Evolutionary conservation across 805 yeast species (phyloP), one percentile per base, ranked within the genome.

Genomic region (Zygotorulaspora sp.): DNA sequence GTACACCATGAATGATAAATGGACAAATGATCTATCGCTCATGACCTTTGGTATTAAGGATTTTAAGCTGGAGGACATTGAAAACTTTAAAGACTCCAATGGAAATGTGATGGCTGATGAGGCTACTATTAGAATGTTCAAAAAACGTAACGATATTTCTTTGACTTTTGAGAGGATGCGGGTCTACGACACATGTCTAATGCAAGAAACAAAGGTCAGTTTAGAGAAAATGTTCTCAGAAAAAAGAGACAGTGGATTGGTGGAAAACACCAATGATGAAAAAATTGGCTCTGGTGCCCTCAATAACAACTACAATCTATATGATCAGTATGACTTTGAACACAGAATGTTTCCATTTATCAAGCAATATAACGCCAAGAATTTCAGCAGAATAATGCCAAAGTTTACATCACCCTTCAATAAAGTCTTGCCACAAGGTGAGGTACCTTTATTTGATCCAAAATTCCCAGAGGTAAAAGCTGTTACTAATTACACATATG

Each of bases 321-420:
- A 35, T 17, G 43, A 43, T 17, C 54, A 50, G 31, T 50, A 36
- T 35, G 55, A 50, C 17, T 50, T 51, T 34, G 52, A 51, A 37
- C 41, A 41, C 12, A 49, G 45, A 30, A 49, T 53, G 53, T 52
- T 48, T 40, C 56, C 57, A 2, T 39, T 49, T 13, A 5, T 52
- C 18, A 43, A 45, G 31, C 24, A 32, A 6, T 48, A 29, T 30
- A 30, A 41, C 29, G 18, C n/a, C 11, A 21, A 35, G 7, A 45
- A 36, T 10, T 48, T 50, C 30, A 34, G 34, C 10, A 26, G 43
- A n/a, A 21, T 49, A 17, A 40, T 48, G 11, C 55, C 55, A 12
- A 29, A 27, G 4, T 28, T 50, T 23, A 43, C 39, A 4, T 31
- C 36, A 6, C 45, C 52, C 6, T 23, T 34, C 13, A 44, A 43